Evolutionary conservation across 164 flowering plant genomes (phyloP).

Genomic region (Magnolia officinalis): DNA sequence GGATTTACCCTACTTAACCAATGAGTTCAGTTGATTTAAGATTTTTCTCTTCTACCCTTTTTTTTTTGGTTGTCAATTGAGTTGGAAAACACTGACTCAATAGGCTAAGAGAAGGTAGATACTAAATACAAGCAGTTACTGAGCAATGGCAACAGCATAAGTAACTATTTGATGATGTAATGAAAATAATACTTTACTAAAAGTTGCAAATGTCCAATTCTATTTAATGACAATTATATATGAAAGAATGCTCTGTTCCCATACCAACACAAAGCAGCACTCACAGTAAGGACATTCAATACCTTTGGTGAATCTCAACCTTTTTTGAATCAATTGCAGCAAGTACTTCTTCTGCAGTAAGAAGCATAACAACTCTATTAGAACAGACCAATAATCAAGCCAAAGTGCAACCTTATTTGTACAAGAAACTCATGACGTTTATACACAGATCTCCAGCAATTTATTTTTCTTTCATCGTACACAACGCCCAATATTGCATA

Average conservation of each 20-base stretch:
- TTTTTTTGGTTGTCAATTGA: too few species aligned
- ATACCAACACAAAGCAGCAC: neutral
- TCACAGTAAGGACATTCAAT: neutral
- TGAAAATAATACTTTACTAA: too few species aligned
- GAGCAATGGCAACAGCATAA: too few species aligned
- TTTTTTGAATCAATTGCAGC: slow-evolving; percentile 77
- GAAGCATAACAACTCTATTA: slow-evolving; percentile 6
- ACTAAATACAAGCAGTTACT: too few species aligned
- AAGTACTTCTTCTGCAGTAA: slow-evolving; percentile 69
- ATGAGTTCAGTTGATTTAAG: too few species aligned
- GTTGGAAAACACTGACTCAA: too few species aligned
- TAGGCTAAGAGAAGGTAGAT: too few species aligned
- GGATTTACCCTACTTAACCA: too few species aligned
- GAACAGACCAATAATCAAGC: neutral
- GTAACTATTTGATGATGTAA: too few species aligned
- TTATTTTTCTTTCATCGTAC: too few species aligned
- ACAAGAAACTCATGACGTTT: neutral
- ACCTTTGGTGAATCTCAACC: slow-evolving; percentile 90
- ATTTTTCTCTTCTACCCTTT: too few species aligned
- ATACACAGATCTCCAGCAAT: neutral
- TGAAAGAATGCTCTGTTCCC: neutral
- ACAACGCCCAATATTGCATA: neutral
- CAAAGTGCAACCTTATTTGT: slow-evolving; percentile 6
- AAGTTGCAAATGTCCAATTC: too few species aligned
- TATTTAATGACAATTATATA: neutral